These are phyloP conservation scores for Leccinum incarnatum DNA, from an alignment of 768 basidiomycete genomes.

Conservation along the genomic window DNA sequence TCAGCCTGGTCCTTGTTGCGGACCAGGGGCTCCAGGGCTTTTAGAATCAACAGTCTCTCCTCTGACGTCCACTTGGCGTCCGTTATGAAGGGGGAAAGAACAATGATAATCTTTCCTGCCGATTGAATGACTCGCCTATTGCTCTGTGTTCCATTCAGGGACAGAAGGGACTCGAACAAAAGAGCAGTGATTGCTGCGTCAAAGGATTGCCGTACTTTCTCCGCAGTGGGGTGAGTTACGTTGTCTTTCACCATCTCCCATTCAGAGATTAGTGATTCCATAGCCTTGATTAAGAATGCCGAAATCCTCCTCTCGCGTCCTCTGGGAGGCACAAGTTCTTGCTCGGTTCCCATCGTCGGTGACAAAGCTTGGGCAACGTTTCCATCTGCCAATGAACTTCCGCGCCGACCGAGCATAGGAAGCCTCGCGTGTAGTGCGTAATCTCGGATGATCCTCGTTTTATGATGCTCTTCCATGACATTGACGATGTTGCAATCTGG, in stretches of 20 bases:
- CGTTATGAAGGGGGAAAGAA: constrained; percentile 42
- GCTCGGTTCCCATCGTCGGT: constrained; percentile 9
- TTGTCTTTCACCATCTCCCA: constrained; percentile 45
- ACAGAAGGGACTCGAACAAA: constrained; percentile 64
- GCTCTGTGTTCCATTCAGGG: constrained; percentile 59
- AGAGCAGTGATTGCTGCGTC: constrained; percentile 69
- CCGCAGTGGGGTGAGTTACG: constrained; percentile 47
- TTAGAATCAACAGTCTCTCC: constrained; percentile 65
- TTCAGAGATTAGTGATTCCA: constrained; percentile 49
- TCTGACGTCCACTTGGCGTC: constrained; percentile 48
- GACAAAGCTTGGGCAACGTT: constrained; percentile 3
- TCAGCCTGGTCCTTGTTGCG: constrained; percentile 30
- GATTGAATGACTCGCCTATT: constrained; percentile 62
- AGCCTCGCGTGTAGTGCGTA: constrained; percentile 68
- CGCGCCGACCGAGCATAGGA: constrained; percentile 37
- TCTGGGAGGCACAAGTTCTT: constrained; percentile 45
- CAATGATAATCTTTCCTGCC: constrained; percentile 52
- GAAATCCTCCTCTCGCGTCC: constrained; percentile 63
- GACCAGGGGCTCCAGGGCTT: constrained; percentile 65
- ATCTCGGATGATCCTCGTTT: constrained; percentile 59
- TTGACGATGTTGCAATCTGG: constrained; percentile 70
- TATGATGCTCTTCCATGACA: constrained; percentile 55
- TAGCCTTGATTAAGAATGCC: constrained; percentile 56
- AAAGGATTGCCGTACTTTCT: constrained; percentile 61
- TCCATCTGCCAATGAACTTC: constrained; percentile 3